Evolutionary conservation across 805 yeast species (phyloP).

Genomic region (Tetrapisispora nanseiensis): DNA sequence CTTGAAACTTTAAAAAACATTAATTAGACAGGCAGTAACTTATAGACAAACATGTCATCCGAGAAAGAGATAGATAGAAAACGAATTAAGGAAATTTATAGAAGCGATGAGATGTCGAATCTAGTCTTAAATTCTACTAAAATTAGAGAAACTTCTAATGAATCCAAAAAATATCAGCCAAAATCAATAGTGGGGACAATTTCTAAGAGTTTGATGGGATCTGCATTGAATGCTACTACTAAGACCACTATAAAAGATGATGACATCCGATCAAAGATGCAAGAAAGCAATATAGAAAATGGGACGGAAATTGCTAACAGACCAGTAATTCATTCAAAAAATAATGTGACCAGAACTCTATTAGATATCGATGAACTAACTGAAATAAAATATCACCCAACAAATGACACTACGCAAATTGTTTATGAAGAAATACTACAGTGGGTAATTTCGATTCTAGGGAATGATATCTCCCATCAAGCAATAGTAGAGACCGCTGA

Average conservation of each 20-base stretch:
- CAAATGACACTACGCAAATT: slow-evolving; percentile 40
- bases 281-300: slow-evolving; percentile 2
- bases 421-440: slow-evolving; percentile 48
- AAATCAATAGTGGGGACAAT: slow-evolving; percentile 63
- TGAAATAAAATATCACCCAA: slow-evolving; percentile 53
- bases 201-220: slow-evolving; percentile 62
- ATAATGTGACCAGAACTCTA: slow-evolving; percentile 17
- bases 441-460: slow-evolving; percentile 47
- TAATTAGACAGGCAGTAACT: not conserved
- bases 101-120: slow-evolving; percentile 68
- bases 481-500: slow-evolving; percentile 38
- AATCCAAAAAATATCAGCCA: slow-evolving; percentile 53
- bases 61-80: slow-evolving; percentile 9
- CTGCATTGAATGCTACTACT: not conserved
- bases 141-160: slow-evolving; percentile 33
- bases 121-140: slow-evolving; percentile 57
- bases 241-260: not conserved
- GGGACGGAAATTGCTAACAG: no score
- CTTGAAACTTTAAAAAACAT: not conserved
- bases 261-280: not conserved
- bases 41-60: not conserved
- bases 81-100: slow-evolving; percentile 33
- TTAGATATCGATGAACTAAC: slow-evolving; percentile 35
- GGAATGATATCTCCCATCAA: slow-evolving; percentile 68
- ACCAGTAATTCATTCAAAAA: not conserved